These are phyloP conservation scores for Reticulascus tulasneorum DNA, from an alignment of 2,329 filamentous ascomycete genomes.

Conservation along the genomic window DNA sequence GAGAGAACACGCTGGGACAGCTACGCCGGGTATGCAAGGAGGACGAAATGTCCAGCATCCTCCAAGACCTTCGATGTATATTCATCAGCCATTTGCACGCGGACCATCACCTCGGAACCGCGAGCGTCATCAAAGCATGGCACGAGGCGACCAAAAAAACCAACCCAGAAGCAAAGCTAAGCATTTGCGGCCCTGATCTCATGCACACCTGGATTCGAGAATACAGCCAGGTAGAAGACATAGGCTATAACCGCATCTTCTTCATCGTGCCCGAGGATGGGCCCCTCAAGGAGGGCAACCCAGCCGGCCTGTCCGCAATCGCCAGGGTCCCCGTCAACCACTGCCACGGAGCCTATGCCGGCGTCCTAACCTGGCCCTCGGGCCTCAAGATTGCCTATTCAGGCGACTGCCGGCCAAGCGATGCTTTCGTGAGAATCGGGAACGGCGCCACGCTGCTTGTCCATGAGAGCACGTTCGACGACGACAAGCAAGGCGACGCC, in stretches of 20 bases:
- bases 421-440: conserved; percentile 66
- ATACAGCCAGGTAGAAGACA: conserved; percentile 73
- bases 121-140: conserved; percentile 81
- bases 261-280: conserved; percentile 23
- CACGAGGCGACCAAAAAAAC: conserved; percentile 47
- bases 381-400: conserved; percentile 89
- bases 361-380: conserved; percentile 71
- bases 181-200: conserved; percentile 63
- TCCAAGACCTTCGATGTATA: conserved; percentile 75
- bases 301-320: conserved; percentile 61
- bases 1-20: conserved; percentile 89
- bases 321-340: conserved; percentile 68
- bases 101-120: conserved; percentile 87
- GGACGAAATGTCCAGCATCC: conserved; percentile 62
- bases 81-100: conserved; percentile 97
- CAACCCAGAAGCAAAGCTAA: conserved; percentile 40
- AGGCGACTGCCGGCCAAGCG: conserved; percentile 83
- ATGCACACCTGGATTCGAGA: conserved; percentile 79
- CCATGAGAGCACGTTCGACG: conserved; percentile 95
- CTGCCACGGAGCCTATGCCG: conserved; percentile 74
- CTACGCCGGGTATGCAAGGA: conserved; percentile 68
- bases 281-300: conserved; percentile 37
- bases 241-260: conserved; percentile 56
- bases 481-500: conserved; percentile 75
- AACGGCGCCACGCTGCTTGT: conserved; percentile 75